Evolutionary conservation across 176 grass and related monocot species (phyloP), one percentile per base, ranked within the genome.

Genomic region (Miscanthus lutarioriparius): DNA sequence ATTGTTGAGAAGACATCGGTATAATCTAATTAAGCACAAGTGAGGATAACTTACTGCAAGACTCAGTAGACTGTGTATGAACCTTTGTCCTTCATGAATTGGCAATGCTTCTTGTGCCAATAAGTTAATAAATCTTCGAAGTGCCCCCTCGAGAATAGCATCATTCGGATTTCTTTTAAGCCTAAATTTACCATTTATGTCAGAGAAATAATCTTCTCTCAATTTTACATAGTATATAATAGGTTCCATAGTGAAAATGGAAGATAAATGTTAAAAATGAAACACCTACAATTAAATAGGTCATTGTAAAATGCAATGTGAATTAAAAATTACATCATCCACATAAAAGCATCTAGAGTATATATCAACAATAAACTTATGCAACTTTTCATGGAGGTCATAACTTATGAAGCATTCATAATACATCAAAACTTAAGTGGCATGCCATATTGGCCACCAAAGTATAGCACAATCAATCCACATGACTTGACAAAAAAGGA

Each of bases 81-180:
- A 74, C 2, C 74, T 77, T 45, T 78, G 74, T 11, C 73, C 79
- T 40, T 64, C 49, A 2, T 35, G 47, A 56, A 56, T 1, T 40
- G 40, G 23, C 32, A 28, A 13, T 26, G 89, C 76, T 39, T 92
- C 84, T 26, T 71, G 71, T 37, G 83, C 64, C 37, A 94, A 71
- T 40, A 79, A 22, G 66, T 95, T 49, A 41, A 87, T 69, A 48
- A 95, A 79, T 38, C 56, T 71, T 3, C n/a, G 77, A 72, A 99
- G 82, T 51, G 78, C 77, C 35, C 43, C 77, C 38, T 51, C 87
- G 78, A 89, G 73, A 48, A 65, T 88, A 69, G 62, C 77, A 20
- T 75, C 87, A 63, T 66, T 76, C 77, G 37, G 80, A 71, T 85
- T 73, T 56, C 5, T 65, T 33, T 75, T 51, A 59, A 59, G 33